These are phyloP conservation scores for Penicillium occitanis DNA, from an alignment of 2,329 filamentous ascomycete genomes.

Conservation along the genomic window DNA sequence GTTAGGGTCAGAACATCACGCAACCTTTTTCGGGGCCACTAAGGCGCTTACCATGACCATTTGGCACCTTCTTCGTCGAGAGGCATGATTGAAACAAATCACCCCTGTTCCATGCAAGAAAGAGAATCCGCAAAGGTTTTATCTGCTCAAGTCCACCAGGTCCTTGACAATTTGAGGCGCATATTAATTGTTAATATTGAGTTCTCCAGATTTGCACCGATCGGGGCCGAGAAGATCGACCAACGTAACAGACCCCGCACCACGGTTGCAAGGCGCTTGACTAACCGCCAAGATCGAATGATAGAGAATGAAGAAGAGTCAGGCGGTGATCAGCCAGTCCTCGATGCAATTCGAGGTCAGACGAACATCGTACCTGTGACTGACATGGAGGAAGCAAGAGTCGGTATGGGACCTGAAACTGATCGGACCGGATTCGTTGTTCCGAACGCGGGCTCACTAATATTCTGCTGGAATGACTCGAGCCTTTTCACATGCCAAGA, in stretches of 20 bases:
- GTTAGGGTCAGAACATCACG: conserved; percentile 13
- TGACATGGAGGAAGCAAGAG: not conserved
- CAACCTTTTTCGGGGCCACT: not conserved
- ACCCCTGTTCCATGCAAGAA: not conserved
- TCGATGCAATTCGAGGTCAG: not conserved
- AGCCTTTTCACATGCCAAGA: conserved; percentile 1
- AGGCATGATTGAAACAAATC: conserved; percentile 37
- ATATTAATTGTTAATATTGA: not conserved
- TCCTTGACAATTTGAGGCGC: not conserved
- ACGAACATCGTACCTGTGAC: not conserved
- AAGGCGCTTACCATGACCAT: conserved; percentile 45
- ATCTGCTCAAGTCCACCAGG: not conserved
- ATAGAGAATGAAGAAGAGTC: not conserved
- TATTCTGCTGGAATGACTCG: not conserved
- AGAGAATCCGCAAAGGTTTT: not conserved
- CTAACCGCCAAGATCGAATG: not conserved
- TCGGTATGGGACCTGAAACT: not conserved
- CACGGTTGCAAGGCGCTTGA: not conserved
- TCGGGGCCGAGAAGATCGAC: conserved; percentile 5
- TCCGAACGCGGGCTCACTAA: not conserved
- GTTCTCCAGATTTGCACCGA: conserved; percentile 5
- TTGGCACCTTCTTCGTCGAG: conserved; percentile 47
- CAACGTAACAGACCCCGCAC: conserved; percentile 10
- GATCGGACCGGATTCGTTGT: conserved; percentile 4
- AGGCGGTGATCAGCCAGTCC: not conserved